phyloP scores from a whole-genome alignment of 2,329 filamentous ascomycete species.

The Trichophaea hybrida region DNA sequence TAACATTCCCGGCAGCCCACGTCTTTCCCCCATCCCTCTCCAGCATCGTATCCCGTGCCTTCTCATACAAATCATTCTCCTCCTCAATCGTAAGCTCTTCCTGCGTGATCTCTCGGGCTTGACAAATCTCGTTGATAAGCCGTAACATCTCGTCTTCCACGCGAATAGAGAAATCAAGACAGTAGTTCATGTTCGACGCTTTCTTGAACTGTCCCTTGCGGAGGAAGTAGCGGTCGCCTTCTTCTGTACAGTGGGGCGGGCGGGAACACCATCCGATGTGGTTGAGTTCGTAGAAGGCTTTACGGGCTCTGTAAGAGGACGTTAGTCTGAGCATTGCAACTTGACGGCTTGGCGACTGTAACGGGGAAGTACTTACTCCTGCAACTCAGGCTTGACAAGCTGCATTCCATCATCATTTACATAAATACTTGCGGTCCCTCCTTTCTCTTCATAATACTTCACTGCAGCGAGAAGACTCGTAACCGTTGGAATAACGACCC shows the following conservation, averaged over 20 bases:
- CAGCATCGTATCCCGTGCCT: conserved; percentile 50
- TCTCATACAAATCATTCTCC: conserved; percentile 51
- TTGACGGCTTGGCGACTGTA: too few species aligned
- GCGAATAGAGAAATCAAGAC: conserved; percentile 50
- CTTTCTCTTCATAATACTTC: conserved; percentile 61
- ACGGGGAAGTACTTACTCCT: conserved; percentile 49
- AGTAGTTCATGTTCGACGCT: conserved; percentile 61
- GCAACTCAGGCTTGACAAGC: conserved; percentile 47
- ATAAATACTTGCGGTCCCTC: conserved; percentile 64
- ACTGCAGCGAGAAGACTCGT: conserved; percentile 65
- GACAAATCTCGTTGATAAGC: conserved; percentile 44
- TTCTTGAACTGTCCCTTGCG: conserved; percentile 1
- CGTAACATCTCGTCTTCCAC: conserved; percentile 53
- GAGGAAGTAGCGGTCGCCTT: conserved; percentile 6
- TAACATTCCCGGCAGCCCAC: conserved; percentile 78
- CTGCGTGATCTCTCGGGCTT: conserved; percentile 44
- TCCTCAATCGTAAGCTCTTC: conserved; percentile 28
- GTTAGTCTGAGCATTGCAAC: too few species aligned
- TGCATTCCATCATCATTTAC: conserved; percentile 64
- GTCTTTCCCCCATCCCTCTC: conserved; percentile 53
- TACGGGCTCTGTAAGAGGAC: too few species aligned
- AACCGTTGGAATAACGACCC: conserved; percentile 63
- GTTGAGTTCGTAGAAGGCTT: too few species aligned
- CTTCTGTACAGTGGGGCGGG: neutral
- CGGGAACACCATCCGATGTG: neutral